Percentiles rank a stretch among this genome's conserved stretches.
Conservation (phyloP, 2,329 filamentous ascomycete species). For the Pseudogymnoascus sp. region DNA sequence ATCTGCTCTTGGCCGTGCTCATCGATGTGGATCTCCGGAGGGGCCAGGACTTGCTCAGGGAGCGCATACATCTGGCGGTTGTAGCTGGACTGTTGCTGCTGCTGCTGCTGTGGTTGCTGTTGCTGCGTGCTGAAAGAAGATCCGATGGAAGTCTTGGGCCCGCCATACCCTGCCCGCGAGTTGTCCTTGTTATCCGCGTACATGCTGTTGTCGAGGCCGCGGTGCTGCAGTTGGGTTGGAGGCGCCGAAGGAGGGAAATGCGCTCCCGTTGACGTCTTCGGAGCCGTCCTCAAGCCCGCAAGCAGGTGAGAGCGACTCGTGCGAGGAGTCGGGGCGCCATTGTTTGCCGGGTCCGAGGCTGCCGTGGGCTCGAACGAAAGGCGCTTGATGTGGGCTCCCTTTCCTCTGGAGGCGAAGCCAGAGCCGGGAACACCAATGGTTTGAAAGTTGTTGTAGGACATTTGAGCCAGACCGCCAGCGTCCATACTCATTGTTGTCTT, state of each 20-base stretch:
- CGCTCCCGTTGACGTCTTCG: slow-evolving; percentile 70
- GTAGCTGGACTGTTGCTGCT: slow-evolving; percentile 34
- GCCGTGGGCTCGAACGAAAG: slow-evolving; percentile 70
- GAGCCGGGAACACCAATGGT: slow-evolving; percentile 68
- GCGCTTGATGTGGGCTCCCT: slow-evolving; percentile 78
- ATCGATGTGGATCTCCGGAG: slow-evolving; percentile 70
- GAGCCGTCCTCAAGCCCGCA: slow-evolving; percentile 85
- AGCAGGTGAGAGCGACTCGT: slow-evolving; percentile 93
- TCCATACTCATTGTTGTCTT: slow-evolving; percentile 49
- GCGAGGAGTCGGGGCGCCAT: slow-evolving; percentile 70
- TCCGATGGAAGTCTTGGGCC: slow-evolving; percentile 26
- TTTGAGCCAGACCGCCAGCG: slow-evolving; percentile 99
- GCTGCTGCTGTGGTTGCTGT: slow-evolving; percentile 17
- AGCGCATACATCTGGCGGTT: slow-evolving; percentile 54
- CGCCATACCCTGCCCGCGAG: slow-evolving; percentile 19
- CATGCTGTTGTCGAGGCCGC: slow-evolving; percentile 25
- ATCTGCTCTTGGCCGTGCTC: slow-evolving; percentile 64
- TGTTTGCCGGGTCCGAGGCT: slow-evolving; percentile 59
- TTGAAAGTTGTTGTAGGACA: slow-evolving; percentile 82
- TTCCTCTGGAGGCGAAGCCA: slow-evolving; percentile 78
- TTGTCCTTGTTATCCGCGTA: slow-evolving; percentile 26
- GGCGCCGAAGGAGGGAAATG: slow-evolving; percentile 62
- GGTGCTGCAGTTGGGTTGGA: slow-evolving; percentile 43
- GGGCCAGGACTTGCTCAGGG: slow-evolving; percentile 81
- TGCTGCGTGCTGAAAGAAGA: slow-evolving; percentile 19